Percentiles rank a stretch among this genome's conserved stretches.
These are phyloP conservation scores for Theileria parva DNA, from an alignment of 169 alveolate genomes.

Conservation along the genomic window DNA sequence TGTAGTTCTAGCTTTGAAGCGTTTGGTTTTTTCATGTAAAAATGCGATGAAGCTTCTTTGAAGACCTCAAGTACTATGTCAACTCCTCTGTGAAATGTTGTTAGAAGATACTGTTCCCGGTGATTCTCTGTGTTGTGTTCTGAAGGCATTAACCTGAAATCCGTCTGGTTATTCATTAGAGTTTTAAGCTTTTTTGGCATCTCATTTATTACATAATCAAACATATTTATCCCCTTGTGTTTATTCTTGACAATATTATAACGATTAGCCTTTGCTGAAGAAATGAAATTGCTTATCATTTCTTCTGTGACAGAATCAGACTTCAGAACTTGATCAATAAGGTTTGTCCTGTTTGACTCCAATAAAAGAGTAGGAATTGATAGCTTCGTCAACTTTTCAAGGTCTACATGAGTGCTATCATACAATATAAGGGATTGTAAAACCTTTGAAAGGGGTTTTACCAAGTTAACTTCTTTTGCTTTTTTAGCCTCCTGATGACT, in stretches of 20 bases:
- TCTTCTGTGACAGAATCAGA: conserved; percentile 28
- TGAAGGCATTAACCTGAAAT: conserved; percentile 17
- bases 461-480: conserved; percentile 37
- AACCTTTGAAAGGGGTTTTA: conserved; percentile 46
- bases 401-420: conserved; percentile 45
- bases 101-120: conserved; percentile 35
- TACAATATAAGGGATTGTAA: conserved; percentile 48
- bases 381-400: conserved; percentile 41
- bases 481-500: conserved; percentile 50
- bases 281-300: neutral
- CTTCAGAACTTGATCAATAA: conserved; percentile 34
- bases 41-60: conserved; percentile 45
- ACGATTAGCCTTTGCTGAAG: neutral
- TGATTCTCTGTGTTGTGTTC: neutral
- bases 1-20: conserved; percentile 24
- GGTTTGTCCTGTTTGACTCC: conserved; percentile 47
- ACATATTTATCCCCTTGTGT: conserved; percentile 21
- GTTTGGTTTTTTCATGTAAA: conserved; percentile 62
- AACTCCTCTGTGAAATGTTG: conserved; percentile 47
- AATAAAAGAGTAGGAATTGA: conserved; percentile 44
- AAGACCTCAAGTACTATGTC: conserved; percentile 34
- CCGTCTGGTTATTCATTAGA: conserved; percentile 22
- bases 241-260: neutral
- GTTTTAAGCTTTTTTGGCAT: conserved; percentile 22
- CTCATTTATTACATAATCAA: conserved; percentile 22